These are phyloP conservation scores for Sporisorium reilianum DNA, from an alignment of 1,284 basidiomycete species.

Conservation along the genomic window DNA sequence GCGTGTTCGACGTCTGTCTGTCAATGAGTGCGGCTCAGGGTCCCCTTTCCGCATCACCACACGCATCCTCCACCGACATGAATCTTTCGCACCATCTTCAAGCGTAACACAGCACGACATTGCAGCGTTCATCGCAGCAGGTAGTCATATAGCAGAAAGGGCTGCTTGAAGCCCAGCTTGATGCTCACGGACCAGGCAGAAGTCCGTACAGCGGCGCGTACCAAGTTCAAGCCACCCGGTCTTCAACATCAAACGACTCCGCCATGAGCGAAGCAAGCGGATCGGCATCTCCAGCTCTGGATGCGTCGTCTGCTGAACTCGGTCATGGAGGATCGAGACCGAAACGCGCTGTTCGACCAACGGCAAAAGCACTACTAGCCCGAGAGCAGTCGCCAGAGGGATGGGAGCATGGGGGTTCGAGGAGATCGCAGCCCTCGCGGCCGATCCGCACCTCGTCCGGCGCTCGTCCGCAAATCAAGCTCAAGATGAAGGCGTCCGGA, in stretches of 20 bases:
- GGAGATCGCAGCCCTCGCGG: slow-evolving; percentile 25
- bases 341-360: slow-evolving; percentile 43
- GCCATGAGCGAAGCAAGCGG: slow-evolving; percentile 39
- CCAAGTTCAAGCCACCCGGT: background rate
- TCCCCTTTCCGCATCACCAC: slow-evolving; percentile 6
- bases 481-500: slow-evolving; percentile 51
- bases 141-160: background rate
- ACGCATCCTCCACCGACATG: slow-evolving; percentile 5
- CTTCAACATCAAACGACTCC: background rate
- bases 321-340: slow-evolving; percentile 28
- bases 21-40: slow-evolving; percentile 8
- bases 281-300: slow-evolving; percentile 34
- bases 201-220: background rate
- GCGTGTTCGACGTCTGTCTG: background rate
- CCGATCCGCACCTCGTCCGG: slow-evolving; percentile 48
- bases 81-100: background rate
- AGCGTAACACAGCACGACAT: background rate
- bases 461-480: slow-evolving; percentile 50
- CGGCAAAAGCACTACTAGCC: slow-evolving; percentile 46
- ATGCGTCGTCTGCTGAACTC: slow-evolving; percentile 5
- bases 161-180: background rate
- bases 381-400: slow-evolving; percentile 51
- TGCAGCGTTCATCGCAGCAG: background rate
- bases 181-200: background rate
- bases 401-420: slow-evolving; percentile 45